A percentile compares a stretch with the other conserved stretches of the same genome.
Evolutionary conservation across 352 stramenopile species (phyloP).

Genomic region (Globisporangium uncinulatum): DNA sequence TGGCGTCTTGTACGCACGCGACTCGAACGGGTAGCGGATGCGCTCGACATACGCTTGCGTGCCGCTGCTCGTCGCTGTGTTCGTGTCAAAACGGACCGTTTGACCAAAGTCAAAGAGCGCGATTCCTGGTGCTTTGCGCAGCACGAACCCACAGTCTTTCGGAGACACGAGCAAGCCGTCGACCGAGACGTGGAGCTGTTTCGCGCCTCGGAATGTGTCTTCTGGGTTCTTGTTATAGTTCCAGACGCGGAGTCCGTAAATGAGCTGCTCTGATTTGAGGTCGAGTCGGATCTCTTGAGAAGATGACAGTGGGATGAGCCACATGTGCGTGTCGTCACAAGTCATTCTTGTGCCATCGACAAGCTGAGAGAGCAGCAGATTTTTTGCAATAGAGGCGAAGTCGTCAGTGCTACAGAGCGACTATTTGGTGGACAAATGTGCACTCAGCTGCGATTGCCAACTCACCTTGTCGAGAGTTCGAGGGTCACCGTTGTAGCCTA

Average conservation of each 20-base stretch:
- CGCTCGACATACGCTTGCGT: constrained; percentile 25
- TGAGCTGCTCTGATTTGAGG: constrained; percentile 38
- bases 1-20: constrained; percentile 62
- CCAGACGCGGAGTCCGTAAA: constrained; percentile 70
- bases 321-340: constrained; percentile 88
- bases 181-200: constrained; percentile 44
- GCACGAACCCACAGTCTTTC: constrained; percentile 41
- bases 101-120: constrained; percentile 73
- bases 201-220: constrained; percentile 62
- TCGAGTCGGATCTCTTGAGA: constrained; percentile 49
- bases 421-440: background rate
- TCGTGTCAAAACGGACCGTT: constrained; percentile 35
- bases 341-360: constrained; percentile 78
- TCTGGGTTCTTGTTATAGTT: constrained; percentile 84
- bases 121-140: constrained; percentile 78
- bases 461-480: constrained; percentile 84
- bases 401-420: background rate
- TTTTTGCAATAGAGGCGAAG: background rate
- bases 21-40: constrained; percentile 34
- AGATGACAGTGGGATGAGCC: constrained; percentile 70
- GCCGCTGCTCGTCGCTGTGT: constrained; percentile 1
- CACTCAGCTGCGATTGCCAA: background rate
- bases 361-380: constrained; percentile 24
- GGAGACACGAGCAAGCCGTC: constrained; percentile 52
- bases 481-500: constrained; percentile 72